Conservation (phyloP, 75 land plant genomes). For the Cunninghamia lanceolata region DNA sequence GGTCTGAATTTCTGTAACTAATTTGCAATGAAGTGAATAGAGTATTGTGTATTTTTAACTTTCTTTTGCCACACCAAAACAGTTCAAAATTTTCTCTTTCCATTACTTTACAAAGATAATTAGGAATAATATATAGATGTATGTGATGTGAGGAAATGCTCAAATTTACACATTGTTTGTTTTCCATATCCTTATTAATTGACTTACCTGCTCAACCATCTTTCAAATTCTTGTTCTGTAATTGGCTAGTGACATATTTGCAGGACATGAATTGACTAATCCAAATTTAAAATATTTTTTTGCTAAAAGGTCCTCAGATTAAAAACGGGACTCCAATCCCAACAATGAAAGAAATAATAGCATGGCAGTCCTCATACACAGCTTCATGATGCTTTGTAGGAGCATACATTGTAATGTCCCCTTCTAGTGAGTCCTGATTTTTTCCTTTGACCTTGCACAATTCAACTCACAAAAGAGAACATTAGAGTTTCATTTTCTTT, state of each 20-base stretch:
- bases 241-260: neutral
- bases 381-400: neutral
- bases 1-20: neutral
- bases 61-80: neutral
- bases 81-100: neutral
- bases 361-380: neutral
- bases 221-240: neutral
- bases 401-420: neutral
- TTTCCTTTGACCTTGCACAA: no score
- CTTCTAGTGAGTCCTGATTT: no score
- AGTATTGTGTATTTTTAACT: neutral
- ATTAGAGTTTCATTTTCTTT: no score
- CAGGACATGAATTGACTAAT: neutral
- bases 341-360: neutral
- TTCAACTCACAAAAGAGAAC: no score
- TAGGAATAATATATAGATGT: neutral
- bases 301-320: neutral
- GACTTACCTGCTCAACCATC: neutral
- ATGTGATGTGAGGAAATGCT: neutral
- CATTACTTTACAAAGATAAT: neutral
- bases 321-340: neutral
- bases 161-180: neutral
- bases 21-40: neutral
- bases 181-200: neutral
- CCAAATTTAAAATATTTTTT: neutral